These are phyloP conservation scores for Claviceps pusilla DNA, from an alignment of 2,329 filamentous ascomycete genomes.

Conservation along the genomic window DNA sequence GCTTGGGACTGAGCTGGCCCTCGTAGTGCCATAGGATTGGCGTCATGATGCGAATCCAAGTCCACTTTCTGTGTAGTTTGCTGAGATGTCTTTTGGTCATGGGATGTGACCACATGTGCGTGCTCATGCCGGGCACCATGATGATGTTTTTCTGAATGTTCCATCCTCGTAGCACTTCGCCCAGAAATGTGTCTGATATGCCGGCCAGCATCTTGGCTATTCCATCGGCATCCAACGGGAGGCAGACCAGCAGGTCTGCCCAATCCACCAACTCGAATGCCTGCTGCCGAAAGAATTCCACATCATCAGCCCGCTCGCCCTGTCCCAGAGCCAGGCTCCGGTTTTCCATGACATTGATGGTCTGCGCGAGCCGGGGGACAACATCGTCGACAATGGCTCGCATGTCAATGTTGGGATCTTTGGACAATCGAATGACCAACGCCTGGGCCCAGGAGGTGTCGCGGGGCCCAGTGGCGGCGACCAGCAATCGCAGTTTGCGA, in stretches of 20 bases:
- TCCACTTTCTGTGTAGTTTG: constrained; percentile 72
- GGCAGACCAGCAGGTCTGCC: constrained; percentile 75
- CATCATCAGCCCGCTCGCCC: constrained; percentile 26
- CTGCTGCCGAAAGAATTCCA: constrained; percentile 35
- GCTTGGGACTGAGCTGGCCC: constrained; percentile 31
- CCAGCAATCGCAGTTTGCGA: constrained; percentile 43
- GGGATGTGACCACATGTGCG: constrained; percentile 78
- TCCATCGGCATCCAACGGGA: constrained; percentile 70
- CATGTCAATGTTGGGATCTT: constrained; percentile 45
- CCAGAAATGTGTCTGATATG: constrained; percentile 62
- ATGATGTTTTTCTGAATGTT: constrained; percentile 73
- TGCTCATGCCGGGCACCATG: constrained; percentile 77
- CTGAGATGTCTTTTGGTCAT: constrained; percentile 76
- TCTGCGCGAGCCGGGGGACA: constrained; percentile 46
- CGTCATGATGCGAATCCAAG: constrained; percentile 68
- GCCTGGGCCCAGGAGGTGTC: constrained; percentile 52
- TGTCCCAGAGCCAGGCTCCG: constrained; percentile 22
- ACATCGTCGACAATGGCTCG: constrained; percentile 51
- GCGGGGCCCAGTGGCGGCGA: constrained; percentile 49
- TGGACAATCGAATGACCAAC: constrained; percentile 51
- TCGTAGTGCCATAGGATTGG: constrained; percentile 75
- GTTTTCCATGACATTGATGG: constrained; percentile 46
- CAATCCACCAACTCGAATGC: constrained; percentile 62
- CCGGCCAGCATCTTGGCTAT: constrained; percentile 80
- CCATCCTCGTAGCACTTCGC: constrained; percentile 75